Evolutionary conservation across 352 stramenopile genomes (phyloP), one percentile per base, ranked within the genome.

Genomic region (Globisporangium viniferum): DNA sequence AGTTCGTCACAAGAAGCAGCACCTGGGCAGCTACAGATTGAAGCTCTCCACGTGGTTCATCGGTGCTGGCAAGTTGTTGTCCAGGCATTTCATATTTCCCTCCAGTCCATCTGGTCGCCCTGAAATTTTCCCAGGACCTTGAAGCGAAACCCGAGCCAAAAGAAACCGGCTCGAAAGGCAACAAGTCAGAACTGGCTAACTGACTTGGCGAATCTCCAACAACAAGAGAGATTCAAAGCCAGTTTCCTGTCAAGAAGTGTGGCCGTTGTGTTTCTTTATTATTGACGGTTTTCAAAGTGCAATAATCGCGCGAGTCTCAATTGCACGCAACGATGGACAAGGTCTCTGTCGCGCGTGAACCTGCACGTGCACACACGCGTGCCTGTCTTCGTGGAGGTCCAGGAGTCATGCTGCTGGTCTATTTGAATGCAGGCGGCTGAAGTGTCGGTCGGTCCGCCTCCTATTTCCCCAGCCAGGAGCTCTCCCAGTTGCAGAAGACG

Each of bases 191-290:
- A 31, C 39, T 46, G 49, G 5, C 22, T 31, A 20, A 54, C 20
- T 33, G 53, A 59, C 15, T 41, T 59, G 54, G n/a, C 54, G 54
- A 59, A 59, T 59, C 54, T 59, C 3, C 29, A 33, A 33, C 29
- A 33, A 33, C 29, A 5, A 48, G 15, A 20, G 29, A 41, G 18
- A 41, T 27, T 59, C 29, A 14, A 56, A 35, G 14, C 53, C 31
- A 39, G 9, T 49, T 49, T n/a, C 9, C 41, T 49, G 41, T 7
- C 41, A n/a, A 18, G 41, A 18, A 24, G 24, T 24, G 24, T 7
- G 41, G 4, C 29, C 29, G 29, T 33, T 33, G 2, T 5, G 29
- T 33, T 33, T 24, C 24, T 24, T 33, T 5, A 33, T 33, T 33
- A 33, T 33, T 33, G 29, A 33, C 29, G n/a, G 9, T 2, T 39